Base-by-base conservation (phyloP, 2,329 filamentous ascomycete genomes). In the Aspergillus pseudoterreus region DNA sequence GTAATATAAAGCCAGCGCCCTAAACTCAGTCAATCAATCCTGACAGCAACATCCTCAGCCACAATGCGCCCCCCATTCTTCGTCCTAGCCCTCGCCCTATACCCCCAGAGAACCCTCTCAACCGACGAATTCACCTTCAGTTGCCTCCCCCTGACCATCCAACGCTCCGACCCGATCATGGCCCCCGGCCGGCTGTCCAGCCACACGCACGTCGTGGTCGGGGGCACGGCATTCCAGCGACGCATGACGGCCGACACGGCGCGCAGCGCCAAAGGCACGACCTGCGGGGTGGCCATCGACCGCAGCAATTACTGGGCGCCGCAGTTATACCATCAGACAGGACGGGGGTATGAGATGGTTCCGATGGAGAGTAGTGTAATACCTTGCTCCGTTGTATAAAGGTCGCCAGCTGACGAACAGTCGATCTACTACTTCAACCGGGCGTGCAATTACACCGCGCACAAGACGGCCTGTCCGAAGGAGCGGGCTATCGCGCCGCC, bases 301-400 rank as follows among this genome's bases (percentile, higher is more conserved):
- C 77, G 82, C 66, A 87, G 82, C 59, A 86, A 86, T 70, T 92
- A 92, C 75, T 92, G 88, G 88, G 83, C 85, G 54, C 88, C 88
- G 1, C 77, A 78, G 35, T 72, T 92, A 4, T 92, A 85, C 71
- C 90, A 87, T 62, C 43, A 24, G 6, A 49, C 42, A 10, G 15
- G 22, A 4, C 48, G 57, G 45, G 57, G 55, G 6, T 58, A 61
- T 44, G 58, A 62, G 45, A 35, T 58, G 36, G 42, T 62, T 15
- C 51, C 60, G 35, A 51, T 54, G 45, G 49, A 57, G 36, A 51
- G 39, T 4, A 62, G 49, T 45, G 58, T 60, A 56, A 56, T 22
- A 54, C 24, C n/a, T 1, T 19, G n/a, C 22, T n/a, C 14, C 12
- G 15, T 39, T 15, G 10, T 12, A n/a, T 35, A 9, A 27, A 10